Percentiles rank a stretch among this genome's conserved stretches.
Conservation (phyloP, 2,329 filamentous ascomycete genomes). For the Beauveria caledonica region DNA sequence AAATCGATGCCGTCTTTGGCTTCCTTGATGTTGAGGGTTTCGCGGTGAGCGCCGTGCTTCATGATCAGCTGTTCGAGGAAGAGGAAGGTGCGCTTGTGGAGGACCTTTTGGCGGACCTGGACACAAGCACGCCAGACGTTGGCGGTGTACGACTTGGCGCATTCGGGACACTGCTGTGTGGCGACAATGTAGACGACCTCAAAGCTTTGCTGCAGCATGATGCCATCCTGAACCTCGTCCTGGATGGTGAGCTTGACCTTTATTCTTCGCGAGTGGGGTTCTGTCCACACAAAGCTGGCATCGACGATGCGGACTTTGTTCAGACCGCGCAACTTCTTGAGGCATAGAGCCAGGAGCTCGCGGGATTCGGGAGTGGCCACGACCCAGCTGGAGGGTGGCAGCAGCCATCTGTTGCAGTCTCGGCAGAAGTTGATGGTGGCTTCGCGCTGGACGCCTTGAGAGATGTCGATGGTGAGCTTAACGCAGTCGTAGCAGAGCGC, state of each 20-base stretch:
- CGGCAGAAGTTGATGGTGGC: conserved; percentile 83
- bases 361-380: conserved; percentile 78
- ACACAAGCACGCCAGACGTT: conserved; percentile 92
- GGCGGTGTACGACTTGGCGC: conserved; percentile 89
- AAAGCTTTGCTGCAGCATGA: conserved; percentile 81
- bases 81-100: conserved; percentile 73
- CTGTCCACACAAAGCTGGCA: conserved; percentile 95
- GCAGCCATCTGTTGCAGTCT: conserved; percentile 90
- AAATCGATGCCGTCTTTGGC: conserved; percentile 94
- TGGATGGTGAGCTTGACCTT: conserved; percentile 96
- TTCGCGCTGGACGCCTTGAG: conserved; percentile 83
- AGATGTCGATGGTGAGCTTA: conserved; percentile 90
- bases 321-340: conserved; percentile 78
- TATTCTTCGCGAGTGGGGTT: conserved; percentile 86
- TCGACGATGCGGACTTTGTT: conserved; percentile 91
- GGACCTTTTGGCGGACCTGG: conserved; percentile 93
- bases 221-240: conserved; percentile 52
- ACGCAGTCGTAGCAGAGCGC: conserved; percentile 95
- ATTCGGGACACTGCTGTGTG: conserved; percentile 90
- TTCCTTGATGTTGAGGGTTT: conserved; percentile 98
- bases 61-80: conserved; percentile 88
- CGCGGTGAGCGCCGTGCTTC: conserved; percentile 83
- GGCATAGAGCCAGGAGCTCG: conserved; percentile 84
- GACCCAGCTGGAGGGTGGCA: conserved; percentile 80
- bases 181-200: conserved; percentile 89